Evolutionary conservation across 139 green algal species (phyloP).

Genomic region (Penium margaritaceum): DNA sequence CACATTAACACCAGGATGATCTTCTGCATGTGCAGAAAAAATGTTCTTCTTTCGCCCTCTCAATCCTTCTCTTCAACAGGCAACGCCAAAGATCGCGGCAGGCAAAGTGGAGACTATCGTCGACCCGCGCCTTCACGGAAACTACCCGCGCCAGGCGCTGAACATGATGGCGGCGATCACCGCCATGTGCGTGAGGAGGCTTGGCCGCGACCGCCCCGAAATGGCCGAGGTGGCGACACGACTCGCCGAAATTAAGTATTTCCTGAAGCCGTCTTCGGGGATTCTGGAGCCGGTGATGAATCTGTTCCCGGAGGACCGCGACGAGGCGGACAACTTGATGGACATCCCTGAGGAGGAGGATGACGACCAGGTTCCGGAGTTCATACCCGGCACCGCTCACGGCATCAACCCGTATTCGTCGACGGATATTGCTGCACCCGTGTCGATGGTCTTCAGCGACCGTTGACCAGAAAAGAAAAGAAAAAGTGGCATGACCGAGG

Average conservation of each 20-base stretch:
- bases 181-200: slow-evolving; percentile 11
- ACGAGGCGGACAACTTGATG: slow-evolving; percentile 5
- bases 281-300: slow-evolving; percentile 15
- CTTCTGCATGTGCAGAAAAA: too few species aligned
- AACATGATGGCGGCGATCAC: slow-evolving; percentile 20
- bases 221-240: slow-evolving; percentile 24
- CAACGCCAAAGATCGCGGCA: slow-evolving; percentile 18
- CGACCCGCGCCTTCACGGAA: neutral
- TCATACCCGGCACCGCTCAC: slow-evolving; percentile 1
- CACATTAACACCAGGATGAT: too few species aligned
- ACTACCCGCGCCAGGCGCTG: slow-evolving; percentile 18
- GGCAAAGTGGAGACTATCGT: slow-evolving; percentile 19
- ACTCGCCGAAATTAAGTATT: slow-evolving; percentile 22
- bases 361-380: slow-evolving; percentile 10
- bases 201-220: slow-evolving; percentile 16
- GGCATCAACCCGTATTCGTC: slow-evolving; percentile 1
- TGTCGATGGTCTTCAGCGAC: slow-evolving; percentile 31
- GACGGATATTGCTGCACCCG: slow-evolving; percentile 9
- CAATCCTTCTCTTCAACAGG: too few species aligned
- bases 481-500: too few species aligned
- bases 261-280: slow-evolving; percentile 20
- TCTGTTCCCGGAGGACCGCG: slow-evolving; percentile 7
- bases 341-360: slow-evolving; percentile 6
- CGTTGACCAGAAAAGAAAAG: too few species aligned
- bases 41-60: too few species aligned